Percentiles rank a stretch among this genome's conserved stretches.
These are phyloP conservation scores for Melanogaster broomeanus DNA, from an alignment of 768 basidiomycete species.

Conservation along the genomic window DNA sequence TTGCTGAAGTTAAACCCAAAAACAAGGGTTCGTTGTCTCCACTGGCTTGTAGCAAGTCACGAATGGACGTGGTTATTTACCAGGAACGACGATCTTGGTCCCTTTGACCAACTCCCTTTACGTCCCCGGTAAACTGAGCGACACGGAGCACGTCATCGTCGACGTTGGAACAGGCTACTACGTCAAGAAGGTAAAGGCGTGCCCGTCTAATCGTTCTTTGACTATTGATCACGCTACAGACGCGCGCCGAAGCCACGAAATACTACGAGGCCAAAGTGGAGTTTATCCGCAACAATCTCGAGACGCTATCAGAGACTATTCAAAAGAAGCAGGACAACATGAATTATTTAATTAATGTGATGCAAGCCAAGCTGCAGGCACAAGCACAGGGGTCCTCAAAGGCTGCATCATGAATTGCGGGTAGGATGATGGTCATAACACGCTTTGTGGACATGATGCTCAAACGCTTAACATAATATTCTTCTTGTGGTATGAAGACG, in stretches of 20 bases:
- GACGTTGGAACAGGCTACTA: constrained; percentile 98
- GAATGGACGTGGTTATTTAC: background rate
- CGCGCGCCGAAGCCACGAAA: constrained; percentile 73
- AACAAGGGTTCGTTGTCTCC: constrained; percentile 52
- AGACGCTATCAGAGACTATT: constrained; percentile 86
- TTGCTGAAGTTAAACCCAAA: constrained; percentile 68
- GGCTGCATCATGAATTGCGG: constrained; percentile 16
- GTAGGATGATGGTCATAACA: background rate
- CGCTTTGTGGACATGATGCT: background rate
- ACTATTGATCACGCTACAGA: constrained; percentile 47
- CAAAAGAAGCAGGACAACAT: constrained; percentile 90
- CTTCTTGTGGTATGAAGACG: too few relatives aligned
- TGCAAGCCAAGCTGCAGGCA: constrained; percentile 61
- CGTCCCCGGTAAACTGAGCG: constrained; percentile 86
- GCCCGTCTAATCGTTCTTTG: constrained; percentile 9
- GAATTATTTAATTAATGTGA: constrained; percentile 67
- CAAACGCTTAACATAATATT: background rate
- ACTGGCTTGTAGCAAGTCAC: background rate
- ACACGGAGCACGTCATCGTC: constrained; percentile 85
- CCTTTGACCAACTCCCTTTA: constrained; percentile 95
- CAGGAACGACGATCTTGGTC: constrained; percentile 88
- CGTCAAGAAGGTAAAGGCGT: constrained; percentile 75
- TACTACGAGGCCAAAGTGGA: constrained; percentile 83
- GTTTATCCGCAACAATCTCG: constrained; percentile 81
- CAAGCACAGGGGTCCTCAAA: constrained; percentile 21